Conservation (phyloP, 768 basidiomycete genomes). For the Mycena kentingensis region DNA sequence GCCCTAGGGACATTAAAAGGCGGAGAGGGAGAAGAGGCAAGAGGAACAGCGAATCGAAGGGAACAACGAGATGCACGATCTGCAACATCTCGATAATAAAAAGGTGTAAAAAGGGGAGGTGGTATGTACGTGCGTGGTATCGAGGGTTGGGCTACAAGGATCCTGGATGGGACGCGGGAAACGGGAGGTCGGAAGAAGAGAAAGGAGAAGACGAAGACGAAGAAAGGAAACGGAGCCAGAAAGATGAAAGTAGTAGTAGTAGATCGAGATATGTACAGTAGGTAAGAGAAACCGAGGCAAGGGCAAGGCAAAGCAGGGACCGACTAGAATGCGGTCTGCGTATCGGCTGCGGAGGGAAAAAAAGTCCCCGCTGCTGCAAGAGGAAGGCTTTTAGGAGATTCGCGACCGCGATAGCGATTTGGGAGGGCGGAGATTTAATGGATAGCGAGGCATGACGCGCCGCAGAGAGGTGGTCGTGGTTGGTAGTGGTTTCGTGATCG, state of each 20-base stretch:
- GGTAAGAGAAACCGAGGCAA: slow-evolving; percentile 12
- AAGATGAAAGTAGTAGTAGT: slow-evolving; percentile 11
- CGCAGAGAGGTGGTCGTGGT: too few relatives aligned
- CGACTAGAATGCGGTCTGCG: slow-evolving; percentile 23
- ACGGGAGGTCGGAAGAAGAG: slow-evolving; percentile 13
- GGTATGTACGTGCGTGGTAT: slow-evolving; percentile 23
- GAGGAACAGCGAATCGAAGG: too few relatives aligned
- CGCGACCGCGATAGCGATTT: slow-evolving; percentile 1
- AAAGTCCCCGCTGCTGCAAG: slow-evolving; percentile 5
- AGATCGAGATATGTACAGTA: slow-evolving; percentile 17
- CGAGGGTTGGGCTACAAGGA: slow-evolving; percentile 22
- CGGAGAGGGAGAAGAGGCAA: not conserved
- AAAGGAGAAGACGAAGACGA: slow-evolving; percentile 17
- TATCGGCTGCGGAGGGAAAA: slow-evolving; percentile 8
- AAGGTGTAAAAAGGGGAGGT: slow-evolving; percentile 18
- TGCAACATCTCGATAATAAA: slow-evolving; percentile 24
- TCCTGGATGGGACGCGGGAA: slow-evolving; percentile 9
- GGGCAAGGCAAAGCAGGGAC: slow-evolving; percentile 20
- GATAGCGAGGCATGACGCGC: too few relatives aligned
- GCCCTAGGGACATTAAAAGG: not conserved
- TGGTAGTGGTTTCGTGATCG: too few relatives aligned
- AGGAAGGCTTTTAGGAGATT: slow-evolving; percentile 11
- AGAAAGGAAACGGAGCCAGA: slow-evolving; percentile 14
- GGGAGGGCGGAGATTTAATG: too few relatives aligned
- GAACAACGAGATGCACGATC: slow-evolving; percentile 21